Base-by-base conservation (phyloP, 257 asterid genomes). In the Solanum piurae region DNA sequence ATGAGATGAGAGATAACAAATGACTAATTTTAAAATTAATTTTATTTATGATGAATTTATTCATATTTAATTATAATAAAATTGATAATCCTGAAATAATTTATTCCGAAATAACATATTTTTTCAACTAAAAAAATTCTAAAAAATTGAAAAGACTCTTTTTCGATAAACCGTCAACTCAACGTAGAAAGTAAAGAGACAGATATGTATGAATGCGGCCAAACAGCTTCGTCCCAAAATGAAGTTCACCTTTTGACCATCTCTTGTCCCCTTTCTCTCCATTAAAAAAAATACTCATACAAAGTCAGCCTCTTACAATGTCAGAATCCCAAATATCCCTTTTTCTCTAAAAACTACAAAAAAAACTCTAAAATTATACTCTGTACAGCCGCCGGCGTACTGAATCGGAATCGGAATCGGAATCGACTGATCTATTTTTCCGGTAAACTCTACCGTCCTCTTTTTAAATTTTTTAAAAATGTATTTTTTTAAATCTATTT, bases 261-360 rank as follows among this genome's bases (percentile, higher is more conserved):
- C 40, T 79, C 40, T 42, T 79, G 85, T 44, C 40, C 40, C 37
- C 21, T 38, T 37, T 18, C 68, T 80, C 12, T 46, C 40, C 85
- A 46, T 46, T 9, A 16, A 46, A 79, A 25, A 4, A 42, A 13
- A 25, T 1, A 34, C 20, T 16, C 4, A 25, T 40, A n/a, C 37
- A 46, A 29, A 80, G 85, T 80, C 85, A 80, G 85, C 85, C 85
- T 80, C 85, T 80, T 80, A 25, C 40, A 29, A 9, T 80, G 40
- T 80, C 85, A 80, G 64, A 27, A 14, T 29, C 62, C n/a, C 62
- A 76, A 13, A 29, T 3, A 11, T 18, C 12, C 52, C 36, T 12
- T 3, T 37, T 36, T 25, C 9, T 25, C n/a, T 18, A 18, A 60
- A 60, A 8, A 60, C 27, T 9, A 60, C 13, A 2, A 62, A 9